Percentiles rank a stretch among this genome's conserved stretches.
Evolutionary conservation across 1,139 yeast species (phyloP).

Genomic region (Diutina scorzettiae): DNA sequence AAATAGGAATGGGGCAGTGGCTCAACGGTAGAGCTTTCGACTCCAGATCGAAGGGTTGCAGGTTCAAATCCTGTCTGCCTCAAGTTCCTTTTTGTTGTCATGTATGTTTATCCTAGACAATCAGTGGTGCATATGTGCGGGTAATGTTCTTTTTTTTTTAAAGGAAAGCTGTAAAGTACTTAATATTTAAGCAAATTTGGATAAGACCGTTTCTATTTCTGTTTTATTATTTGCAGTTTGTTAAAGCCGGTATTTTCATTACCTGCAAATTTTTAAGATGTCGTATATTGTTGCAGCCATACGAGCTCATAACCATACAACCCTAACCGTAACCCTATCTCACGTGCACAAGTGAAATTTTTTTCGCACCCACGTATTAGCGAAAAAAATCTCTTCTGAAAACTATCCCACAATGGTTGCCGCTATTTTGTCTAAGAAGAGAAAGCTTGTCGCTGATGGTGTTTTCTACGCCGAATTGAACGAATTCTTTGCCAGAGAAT

Average conservation of each 20-base stretch:
- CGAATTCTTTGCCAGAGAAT: constrained; percentile 99
- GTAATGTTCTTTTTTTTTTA: no score
- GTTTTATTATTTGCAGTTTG: no score
- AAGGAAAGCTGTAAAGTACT: no score
- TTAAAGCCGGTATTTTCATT: no score
- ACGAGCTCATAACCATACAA: not conserved
- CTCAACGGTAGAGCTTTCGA: constrained; percentile 92
- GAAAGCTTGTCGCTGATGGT: constrained; percentile 70
- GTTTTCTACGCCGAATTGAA: constrained; percentile 99
- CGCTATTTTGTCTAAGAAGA: constrained; percentile 13
- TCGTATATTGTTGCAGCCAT: no score
- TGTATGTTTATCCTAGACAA: no score
- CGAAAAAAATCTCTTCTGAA: not conserved
- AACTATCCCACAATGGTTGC: constrained; percentile 10
- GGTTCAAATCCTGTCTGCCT: constrained; percentile 14
- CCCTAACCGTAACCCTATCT: not conserved
- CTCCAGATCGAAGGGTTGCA: constrained; percentile 38
- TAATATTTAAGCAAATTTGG: no score
- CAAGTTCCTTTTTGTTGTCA: no score
- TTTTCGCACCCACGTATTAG: not conserved
- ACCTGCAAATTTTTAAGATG: no score
- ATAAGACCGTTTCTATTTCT: no score
- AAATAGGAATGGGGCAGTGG: constrained; percentile 64
- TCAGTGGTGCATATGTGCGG: no score
- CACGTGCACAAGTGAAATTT: not conserved